These are phyloP conservation scores for Suhomyces chickasaworum DNA, from an alignment of 1,139 yeast genomes.

Conservation along the genomic window DNA sequence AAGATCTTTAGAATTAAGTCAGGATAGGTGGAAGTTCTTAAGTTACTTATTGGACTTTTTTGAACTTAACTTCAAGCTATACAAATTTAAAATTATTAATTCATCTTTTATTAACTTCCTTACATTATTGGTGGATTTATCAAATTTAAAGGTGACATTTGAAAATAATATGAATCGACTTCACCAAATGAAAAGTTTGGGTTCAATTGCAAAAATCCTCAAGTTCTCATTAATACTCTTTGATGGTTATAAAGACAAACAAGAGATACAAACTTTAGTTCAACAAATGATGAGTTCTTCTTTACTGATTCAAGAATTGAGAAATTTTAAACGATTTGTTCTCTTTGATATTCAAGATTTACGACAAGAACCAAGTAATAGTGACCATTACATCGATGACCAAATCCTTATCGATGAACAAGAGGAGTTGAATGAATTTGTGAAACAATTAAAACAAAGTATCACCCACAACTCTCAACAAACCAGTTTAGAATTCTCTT, in stretches of 20 bases:
- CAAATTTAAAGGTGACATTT: slow-evolving; percentile 7
- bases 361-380: background rate
- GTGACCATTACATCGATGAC: background rate
- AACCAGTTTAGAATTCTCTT: background rate
- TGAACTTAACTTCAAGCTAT: slow-evolving; percentile 18
- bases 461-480: background rate
- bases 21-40: slow-evolving; percentile 35
- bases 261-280: slow-evolving; percentile 16
- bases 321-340: background rate
- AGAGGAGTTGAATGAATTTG: slow-evolving; percentile 17
- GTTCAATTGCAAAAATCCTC: slow-evolving; percentile 13
- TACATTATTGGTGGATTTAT: slow-evolving; percentile 24
- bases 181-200: slow-evolving; percentile 9
- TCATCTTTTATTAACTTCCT: slow-evolving; percentile 26
- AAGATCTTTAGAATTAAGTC: slow-evolving; percentile 24
- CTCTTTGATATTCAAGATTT: slow-evolving; percentile 3
- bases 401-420: background rate
- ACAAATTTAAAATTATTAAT: slow-evolving; percentile 23
- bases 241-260: slow-evolving; percentile 40
- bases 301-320: background rate
- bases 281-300: slow-evolving; percentile 3
- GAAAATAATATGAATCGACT: slow-evolving; percentile 11
- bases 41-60: slow-evolving; percentile 28
- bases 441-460: slow-evolving; percentile 5
- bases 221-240: slow-evolving; percentile 18